These are phyloP conservation scores for Pistacia atlantica DNA, from an alignment of 345 rosid species.

Conservation along the genomic window DNA sequence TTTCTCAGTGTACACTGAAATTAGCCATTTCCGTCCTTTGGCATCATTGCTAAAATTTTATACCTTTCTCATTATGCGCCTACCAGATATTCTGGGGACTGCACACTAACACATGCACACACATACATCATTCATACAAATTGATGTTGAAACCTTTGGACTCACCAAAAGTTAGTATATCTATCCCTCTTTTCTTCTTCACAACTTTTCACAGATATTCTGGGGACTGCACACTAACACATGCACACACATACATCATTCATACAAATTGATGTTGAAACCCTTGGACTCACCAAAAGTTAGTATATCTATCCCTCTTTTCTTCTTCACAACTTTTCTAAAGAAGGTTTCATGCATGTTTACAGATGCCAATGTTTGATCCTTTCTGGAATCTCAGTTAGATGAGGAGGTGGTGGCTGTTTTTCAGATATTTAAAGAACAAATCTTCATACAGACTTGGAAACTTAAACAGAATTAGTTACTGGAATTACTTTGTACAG, in stretches of 20 bases:
- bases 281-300: slow-evolving; percentile 4
- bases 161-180: neutral
- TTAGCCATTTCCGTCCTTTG: neutral
- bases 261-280: neutral
- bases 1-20: neutral
- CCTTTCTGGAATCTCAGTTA: slow-evolving; percentile 21
- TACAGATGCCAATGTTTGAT: slow-evolving; percentile 31
- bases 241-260: neutral
- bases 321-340: neutral
- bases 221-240: neutral
- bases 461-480: slow-evolving; percentile 27
- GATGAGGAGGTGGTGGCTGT: slow-evolving; percentile 17
- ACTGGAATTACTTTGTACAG: slow-evolving; percentile 42
- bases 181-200: neutral
- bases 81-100: neutral
- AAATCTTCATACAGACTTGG: slow-evolving; percentile 28
- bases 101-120: neutral
- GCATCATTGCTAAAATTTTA: neutral
- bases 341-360: slow-evolving; percentile 1
- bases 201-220: neutral
- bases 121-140: neutral
- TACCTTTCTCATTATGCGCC: neutral
- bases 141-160: slow-evolving; percentile 1
- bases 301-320: neutral
- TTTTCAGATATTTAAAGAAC: slow-evolving; percentile 16